Base-by-base conservation (phyloP, 2,329 filamentous ascomycete genomes). In the Lecanosticta acicola region DNA sequence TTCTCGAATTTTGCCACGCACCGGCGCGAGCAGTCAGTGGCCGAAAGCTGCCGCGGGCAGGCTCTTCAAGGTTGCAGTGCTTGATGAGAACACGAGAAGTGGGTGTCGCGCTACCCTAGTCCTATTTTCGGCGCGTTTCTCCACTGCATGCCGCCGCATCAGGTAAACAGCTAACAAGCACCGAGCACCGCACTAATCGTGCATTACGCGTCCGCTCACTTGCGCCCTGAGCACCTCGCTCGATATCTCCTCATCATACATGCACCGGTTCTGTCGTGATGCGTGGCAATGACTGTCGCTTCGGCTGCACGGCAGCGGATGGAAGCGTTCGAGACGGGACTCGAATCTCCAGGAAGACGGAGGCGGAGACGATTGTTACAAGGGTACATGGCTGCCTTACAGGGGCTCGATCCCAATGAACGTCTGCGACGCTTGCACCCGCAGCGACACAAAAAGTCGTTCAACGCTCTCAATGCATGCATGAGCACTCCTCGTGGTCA, bases 51-150 rank as follows among this genome's bases (percentile, higher is more conserved):
- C n/a, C n/a, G n/a, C n/a, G n/a, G n/a, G n/a, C n/a, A n/a, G n/a
- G n/a, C n/a, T n/a, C n/a, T n/a, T 20, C 11, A 18, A 13, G 14
- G 13, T 11, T 11, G 35, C 17, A 40, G 9, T 29, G 8, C 24
- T 40, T 41, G 39, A 17, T 34, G 39, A 41, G 39, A 41, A 41
- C 39, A 41, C 39, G 39, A 41, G 39, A 26, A 19, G 29, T 29
- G 24, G 39, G 16, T 37, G 8, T 34, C 26, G 29, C 29, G 39
- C 39, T 41, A 37, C 29, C 17, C 24, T 41, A 41, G 33, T 41
- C 19, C 38, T 41, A 41, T 41, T 41, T 41, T 41, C 20, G 29
- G 39, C 2, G 14, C 26, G 13, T 10, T 34, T 7, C 5, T 29
- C 14, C 11, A 9, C 21, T 29, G 24, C 39, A 18, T 16, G 5